Base-by-base conservation (phyloP, 2,329 filamentous ascomycete species). In the Biscogniauxia sp. region DNA sequence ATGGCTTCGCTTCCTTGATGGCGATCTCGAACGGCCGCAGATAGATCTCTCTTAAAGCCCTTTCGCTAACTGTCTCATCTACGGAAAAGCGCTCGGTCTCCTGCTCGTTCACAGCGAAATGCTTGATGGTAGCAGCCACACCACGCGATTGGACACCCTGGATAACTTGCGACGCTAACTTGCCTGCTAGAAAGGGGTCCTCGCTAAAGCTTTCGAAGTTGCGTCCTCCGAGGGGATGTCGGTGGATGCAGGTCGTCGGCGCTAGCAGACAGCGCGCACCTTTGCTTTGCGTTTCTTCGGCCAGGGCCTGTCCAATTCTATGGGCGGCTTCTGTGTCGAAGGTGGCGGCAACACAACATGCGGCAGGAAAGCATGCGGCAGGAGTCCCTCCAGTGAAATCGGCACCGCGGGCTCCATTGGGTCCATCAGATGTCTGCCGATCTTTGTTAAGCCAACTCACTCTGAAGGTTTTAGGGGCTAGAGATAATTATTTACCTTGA, bases 221-320 rank as follows among this genome's bases (percentile, higher is more conserved):
- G 32, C 80, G 76, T 3, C 80, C 80, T 6, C 80, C 79, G 0
- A 82, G 73, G 0, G 80, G 80, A 13, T 77, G 77, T 5, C 80
- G 75, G 50, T 81, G 79, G 45, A 81, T 80, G 65, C 77, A 82
- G 45, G 82, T 78, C 0, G 81, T 84, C 0, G 90, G 90, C 1
- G 88, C 90, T 9, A 93, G 80, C 66, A 89, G 84, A 17, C 91
- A 83, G 67, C 92, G 88, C 8, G 89, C 83, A 55, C 88, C 88
- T 75, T 93, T 93, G 56, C 67, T 70, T 15, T 69, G 66, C 0
- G 72, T 68, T 52, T 77, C 88, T 23, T 84, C 79, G n/a, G 82
- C 87, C 59, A 89, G 80, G 19, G 85, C 75, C 15, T 78, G 74
- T 13, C 87, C 87, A 20, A 87, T 79, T 55, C 82, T 74, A 53